These are phyloP conservation scores for Paracamarosporium sp. DNA, from an alignment of 2,329 filamentous ascomycete genomes.

Conservation along the genomic window DNA sequence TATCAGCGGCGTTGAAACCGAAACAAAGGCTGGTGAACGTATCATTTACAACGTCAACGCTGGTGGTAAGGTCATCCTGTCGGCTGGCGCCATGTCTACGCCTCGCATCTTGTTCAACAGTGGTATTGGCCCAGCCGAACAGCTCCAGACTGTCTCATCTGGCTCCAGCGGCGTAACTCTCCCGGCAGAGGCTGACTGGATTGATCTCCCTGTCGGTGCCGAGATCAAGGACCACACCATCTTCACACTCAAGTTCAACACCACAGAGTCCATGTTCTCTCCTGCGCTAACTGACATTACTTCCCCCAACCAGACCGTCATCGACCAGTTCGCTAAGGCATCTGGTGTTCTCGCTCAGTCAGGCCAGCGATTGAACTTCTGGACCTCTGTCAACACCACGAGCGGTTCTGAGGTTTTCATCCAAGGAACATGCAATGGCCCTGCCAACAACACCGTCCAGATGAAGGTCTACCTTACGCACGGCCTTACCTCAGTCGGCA, in stretches of 20 bases:
- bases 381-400: slow-evolving; percentile 53
- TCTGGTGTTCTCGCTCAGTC: slow-evolving; percentile 54
- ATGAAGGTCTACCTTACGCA: slow-evolving; percentile 65
- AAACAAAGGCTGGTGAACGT: slow-evolving; percentile 48
- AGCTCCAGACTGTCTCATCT: slow-evolving; percentile 53
- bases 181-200: slow-evolving; percentile 53
- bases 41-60: slow-evolving; percentile 62
- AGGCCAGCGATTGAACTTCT: slow-evolving; percentile 57
- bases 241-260: slow-evolving; percentile 43
- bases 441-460: slow-evolving; percentile 40
- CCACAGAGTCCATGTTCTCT: slow-evolving; percentile 24
- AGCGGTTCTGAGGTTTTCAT: slow-evolving; percentile 47
- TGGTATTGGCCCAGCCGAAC: slow-evolving; percentile 68
- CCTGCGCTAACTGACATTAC: slow-evolving; percentile 31
- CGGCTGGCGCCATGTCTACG: slow-evolving; percentile 72
- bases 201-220: slow-evolving; percentile 57
- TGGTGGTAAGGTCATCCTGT: slow-evolving; percentile 68
- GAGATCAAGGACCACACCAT: slow-evolving; percentile 50
- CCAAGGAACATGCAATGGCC: slow-evolving; percentile 56
- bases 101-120: slow-evolving; percentile 72
- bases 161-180: slow-evolving; percentile 50
- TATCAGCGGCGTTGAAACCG: slow-evolving; percentile 69
- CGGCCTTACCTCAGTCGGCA: slow-evolving; percentile 66
- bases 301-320: slow-evolving; percentile 33
- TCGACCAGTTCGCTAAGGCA: slow-evolving; percentile 42